phyloP scores from a whole-genome alignment of 805 yeast species.

The Candida ulmi region DNA sequence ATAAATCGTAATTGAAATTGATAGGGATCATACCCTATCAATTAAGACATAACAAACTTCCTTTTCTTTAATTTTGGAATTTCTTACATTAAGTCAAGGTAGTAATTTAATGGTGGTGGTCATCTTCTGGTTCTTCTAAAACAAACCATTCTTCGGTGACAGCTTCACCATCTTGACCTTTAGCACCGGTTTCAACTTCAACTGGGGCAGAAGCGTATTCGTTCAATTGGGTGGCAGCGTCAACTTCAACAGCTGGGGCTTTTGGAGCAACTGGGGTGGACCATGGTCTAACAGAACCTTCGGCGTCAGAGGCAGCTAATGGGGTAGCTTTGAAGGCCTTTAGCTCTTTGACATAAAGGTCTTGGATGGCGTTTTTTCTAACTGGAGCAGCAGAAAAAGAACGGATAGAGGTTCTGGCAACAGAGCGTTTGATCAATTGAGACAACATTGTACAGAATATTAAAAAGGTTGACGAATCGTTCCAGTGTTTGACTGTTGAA shows the following conservation, averaged over 20 bases:
- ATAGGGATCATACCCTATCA: too few species aligned
- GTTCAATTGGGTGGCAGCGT: constrained; percentile 57
- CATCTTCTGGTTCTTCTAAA: constrained; percentile 62
- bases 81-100: not conserved
- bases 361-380: constrained; percentile 60
- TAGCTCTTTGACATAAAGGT: constrained; percentile 81
- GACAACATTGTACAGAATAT: constrained; percentile 17
- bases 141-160: constrained; percentile 69
- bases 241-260: constrained; percentile 65
- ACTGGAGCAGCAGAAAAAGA: constrained; percentile 30
- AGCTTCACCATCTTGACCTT: constrained; percentile 50
- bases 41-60: not conserved
- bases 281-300: constrained; percentile 79
- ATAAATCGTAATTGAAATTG: too few species aligned
- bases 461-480: not conserved
- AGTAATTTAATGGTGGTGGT: constrained; percentile 41
- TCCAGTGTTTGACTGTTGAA: not conserved
- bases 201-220: constrained; percentile 68
- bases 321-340: constrained; percentile 85
- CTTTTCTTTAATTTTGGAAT: not conserved
- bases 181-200: constrained; percentile 48
- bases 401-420: constrained; percentile 25
- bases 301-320: constrained; percentile 66
- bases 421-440: constrained; percentile 15
- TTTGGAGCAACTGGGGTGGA: constrained; percentile 72